Percentiles rank a stretch among this genome's conserved stretches.
Evolutionary conservation across 352 stramenopile genomes (phyloP).

Genomic region (Achlya hypogyna): DNA sequence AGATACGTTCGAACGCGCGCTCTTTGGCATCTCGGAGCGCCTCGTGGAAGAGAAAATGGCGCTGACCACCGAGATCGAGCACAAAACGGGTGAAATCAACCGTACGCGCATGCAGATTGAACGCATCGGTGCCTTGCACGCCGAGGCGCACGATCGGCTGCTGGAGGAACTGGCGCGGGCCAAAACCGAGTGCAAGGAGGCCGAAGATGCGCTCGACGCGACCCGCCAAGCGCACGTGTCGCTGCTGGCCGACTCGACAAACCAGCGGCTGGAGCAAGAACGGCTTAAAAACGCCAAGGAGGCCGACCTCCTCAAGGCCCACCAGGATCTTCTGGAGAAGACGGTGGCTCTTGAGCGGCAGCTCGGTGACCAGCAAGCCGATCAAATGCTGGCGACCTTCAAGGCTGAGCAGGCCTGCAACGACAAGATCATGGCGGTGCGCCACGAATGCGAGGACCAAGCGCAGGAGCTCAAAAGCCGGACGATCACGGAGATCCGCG

Average conservation of each 20-base stretch:
- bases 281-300: constrained; percentile 61
- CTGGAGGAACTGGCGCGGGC: constrained; percentile 43
- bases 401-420: constrained; percentile 47
- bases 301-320: constrained; percentile 45
- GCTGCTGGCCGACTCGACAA: constrained; percentile 29
- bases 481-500: constrained; percentile 49
- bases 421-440: constrained; percentile 32
- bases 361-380: constrained; percentile 50
- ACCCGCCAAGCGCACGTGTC: constrained; percentile 38
- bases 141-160: constrained; percentile 44
- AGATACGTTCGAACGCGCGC: constrained; percentile 47
- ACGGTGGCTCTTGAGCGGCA: constrained; percentile 54
- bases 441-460: constrained; percentile 39
- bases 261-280: constrained; percentile 51
- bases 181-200: constrained; percentile 41
- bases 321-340: constrained; percentile 52
- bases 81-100: constrained; percentile 45
- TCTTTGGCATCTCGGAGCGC: constrained; percentile 43
- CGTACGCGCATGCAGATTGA: constrained; percentile 48
- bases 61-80: constrained; percentile 48
- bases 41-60: constrained; percentile 36
- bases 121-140: constrained; percentile 42
- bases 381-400: constrained; percentile 57
- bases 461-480: constrained; percentile 51
- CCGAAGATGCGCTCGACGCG: constrained; percentile 34